A percentile compares a stretch with the other conserved stretches of the same genome.
Conservation (phyloP, 371 early-diverging fungal species). For the Lichtheimia ramosa region DNA sequence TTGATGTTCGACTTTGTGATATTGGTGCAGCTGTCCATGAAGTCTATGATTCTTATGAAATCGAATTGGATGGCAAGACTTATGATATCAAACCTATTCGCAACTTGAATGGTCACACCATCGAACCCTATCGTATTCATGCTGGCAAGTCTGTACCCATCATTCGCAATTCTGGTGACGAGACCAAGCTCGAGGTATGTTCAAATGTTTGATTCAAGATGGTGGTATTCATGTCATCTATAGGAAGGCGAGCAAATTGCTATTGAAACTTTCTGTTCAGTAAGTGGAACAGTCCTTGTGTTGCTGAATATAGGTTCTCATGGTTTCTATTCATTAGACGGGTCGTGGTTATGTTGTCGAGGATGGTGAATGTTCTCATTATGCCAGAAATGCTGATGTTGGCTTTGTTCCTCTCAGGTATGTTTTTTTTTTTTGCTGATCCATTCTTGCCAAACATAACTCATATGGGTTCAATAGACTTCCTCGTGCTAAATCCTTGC, state of each 20-base stretch:
- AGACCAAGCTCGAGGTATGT: slow-evolving; percentile 90
- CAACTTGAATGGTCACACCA: slow-evolving; percentile 98
- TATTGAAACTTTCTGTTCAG: slow-evolving; percentile 98
- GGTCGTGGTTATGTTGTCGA: slow-evolving; percentile 96
- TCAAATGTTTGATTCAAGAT: background rate
- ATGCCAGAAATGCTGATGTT: slow-evolving; percentile 72
- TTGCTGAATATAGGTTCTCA: too few relatives aligned
- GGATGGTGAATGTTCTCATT: slow-evolving; percentile 96
- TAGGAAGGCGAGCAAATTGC: slow-evolving; percentile 96
- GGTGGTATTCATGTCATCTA: background rate
- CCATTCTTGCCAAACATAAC: too few relatives aligned
- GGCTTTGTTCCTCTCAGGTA: slow-evolving; percentile 70
- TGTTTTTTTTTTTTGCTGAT: too few relatives aligned
- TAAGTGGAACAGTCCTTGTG: slow-evolving; percentile 25
- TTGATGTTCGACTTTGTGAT: slow-evolving; percentile 96
- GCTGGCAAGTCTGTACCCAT: slow-evolving; percentile 98
- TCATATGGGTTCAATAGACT: slow-evolving; percentile 38
- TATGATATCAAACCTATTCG: slow-evolving; percentile 95
- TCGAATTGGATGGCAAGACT: slow-evolving; percentile 93
- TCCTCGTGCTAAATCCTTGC: slow-evolving; percentile 83
- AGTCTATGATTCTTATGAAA: slow-evolving; percentile 97
- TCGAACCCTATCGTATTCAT: slow-evolving; percentile 95
- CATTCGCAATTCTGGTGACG: slow-evolving; percentile 84
- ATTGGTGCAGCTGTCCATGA: slow-evolving; percentile 99
- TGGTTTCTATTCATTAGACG: slow-evolving; percentile 56